phyloP scores from a whole-genome alignment of 306 rosid species.

The Acacia confusa region DNA sequence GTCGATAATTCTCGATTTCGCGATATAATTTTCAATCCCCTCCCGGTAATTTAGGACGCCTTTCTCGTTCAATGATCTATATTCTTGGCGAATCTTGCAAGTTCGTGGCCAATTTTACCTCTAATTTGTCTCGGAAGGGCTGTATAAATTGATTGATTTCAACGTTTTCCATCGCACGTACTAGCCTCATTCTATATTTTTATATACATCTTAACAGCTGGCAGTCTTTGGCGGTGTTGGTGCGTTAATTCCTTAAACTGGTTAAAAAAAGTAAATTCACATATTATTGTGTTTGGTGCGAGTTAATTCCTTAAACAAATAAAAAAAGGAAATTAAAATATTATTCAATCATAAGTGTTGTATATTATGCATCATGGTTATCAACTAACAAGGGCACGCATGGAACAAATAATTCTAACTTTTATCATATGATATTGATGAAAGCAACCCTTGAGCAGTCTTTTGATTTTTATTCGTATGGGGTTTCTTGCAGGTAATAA shows the following conservation, averaged over 20 bases:
- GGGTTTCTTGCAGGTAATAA: constrained; percentile 42
- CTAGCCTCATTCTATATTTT: neutral
- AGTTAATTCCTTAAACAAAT: neutral
- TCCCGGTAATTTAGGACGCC: neutral
- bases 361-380: neutral
- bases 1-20: neutral
- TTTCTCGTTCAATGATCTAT: neutral
- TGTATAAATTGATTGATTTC: neutral
- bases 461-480: constrained; percentile 16
- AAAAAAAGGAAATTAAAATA: neutral
- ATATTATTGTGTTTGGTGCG: neutral
- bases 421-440: neutral
- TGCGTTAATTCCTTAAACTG: neutral
- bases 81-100: neutral
- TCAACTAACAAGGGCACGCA: neutral
- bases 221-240: neutral
- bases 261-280: neutral
- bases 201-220: neutral
- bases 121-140: neutral
- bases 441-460: neutral
- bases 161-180: neutral
- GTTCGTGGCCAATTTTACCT: neutral
- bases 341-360: neutral
- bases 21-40: neutral
- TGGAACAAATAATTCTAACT: neutral